Evolutionary conservation across 192 early-diverging fungal species (phyloP).

Genomic region (Podila verticillata): DNA sequence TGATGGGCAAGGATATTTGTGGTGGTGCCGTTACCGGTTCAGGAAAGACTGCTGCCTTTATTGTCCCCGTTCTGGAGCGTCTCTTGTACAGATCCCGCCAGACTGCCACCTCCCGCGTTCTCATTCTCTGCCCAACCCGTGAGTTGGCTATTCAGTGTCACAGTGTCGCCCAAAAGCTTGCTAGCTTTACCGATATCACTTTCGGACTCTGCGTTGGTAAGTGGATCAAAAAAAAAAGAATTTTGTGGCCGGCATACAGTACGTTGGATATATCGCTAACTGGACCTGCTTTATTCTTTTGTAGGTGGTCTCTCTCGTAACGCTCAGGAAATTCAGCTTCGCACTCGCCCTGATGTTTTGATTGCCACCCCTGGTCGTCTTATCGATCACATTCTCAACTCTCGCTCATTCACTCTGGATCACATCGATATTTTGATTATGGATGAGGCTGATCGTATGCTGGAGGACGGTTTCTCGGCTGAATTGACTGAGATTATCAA

Average conservation of each 20-base stretch:
- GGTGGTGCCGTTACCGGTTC: constrained; percentile 98
- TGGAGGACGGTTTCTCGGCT: constrained; percentile 97
- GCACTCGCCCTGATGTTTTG: constrained; percentile 88
- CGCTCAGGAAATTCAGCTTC: constrained; percentile 88
- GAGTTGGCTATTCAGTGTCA: constrained; percentile 98
- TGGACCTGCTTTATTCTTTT: neutral
- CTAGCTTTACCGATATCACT: constrained; percentile 87
- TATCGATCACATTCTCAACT: constrained; percentile 97
- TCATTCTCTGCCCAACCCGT: constrained; percentile 96
- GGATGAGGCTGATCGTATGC: constrained; percentile 99
- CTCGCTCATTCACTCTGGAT: constrained; percentile 86
- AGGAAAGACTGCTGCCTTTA: constrained; percentile 97
- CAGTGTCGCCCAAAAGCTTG: constrained; percentile 87
- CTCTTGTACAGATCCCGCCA: constrained; percentile 90
- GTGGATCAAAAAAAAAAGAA: neutral
- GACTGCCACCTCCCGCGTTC: constrained; percentile 80
- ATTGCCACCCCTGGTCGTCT: constrained; percentile 98
- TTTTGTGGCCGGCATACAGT: neutral
- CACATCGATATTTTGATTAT: constrained; percentile 95
- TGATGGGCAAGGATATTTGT: constrained; percentile 97
- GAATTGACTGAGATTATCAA: constrained; percentile 97
- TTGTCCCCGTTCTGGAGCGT: constrained; percentile 95
- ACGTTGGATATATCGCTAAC: neutral
- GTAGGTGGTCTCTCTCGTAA: constrained; percentile 87
- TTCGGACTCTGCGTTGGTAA: constrained; percentile 83